Evolutionary conservation across 176 grass and related monocot genomes (phyloP).

Genomic region (Hordeum marinum): DNA sequence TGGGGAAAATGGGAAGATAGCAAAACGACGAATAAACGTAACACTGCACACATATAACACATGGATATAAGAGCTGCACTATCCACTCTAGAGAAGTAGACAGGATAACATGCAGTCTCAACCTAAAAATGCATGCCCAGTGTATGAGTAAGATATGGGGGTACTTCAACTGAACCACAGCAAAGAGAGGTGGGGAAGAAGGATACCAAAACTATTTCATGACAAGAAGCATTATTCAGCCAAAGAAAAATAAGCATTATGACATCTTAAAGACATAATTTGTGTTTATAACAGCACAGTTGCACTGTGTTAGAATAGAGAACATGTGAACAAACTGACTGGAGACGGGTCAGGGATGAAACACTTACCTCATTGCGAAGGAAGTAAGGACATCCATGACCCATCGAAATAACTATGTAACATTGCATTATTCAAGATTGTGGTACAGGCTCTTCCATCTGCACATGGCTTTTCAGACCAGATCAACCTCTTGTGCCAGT

Average conservation of each 20-base stretch:
- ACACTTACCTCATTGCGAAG: constrained; percentile 34
- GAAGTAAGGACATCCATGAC: constrained; percentile 36
- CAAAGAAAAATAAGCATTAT: not conserved
- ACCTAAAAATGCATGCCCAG: constrained; percentile 5
- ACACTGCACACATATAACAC: constrained; percentile 4
- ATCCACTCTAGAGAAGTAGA: not conserved
- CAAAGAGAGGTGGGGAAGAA: not conserved
- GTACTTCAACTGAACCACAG: not conserved
- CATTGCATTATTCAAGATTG: constrained; percentile 36
- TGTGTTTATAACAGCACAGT: not conserved
- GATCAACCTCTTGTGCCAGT: constrained; percentile 40
- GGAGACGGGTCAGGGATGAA: constrained; percentile 21
- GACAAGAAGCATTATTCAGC: not conserved
- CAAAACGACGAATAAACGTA: not conserved
- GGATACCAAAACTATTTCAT: not conserved
- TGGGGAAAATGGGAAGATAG: not conserved
- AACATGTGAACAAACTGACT: constrained; percentile 19
- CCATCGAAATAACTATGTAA: constrained; percentile 38
- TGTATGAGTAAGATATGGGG: not conserved
- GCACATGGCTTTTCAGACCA: constrained; percentile 47
- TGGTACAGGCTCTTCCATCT: constrained; percentile 37
- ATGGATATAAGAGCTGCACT: not conserved
- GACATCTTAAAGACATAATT: not conserved
- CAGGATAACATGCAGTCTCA: constrained; percentile 1
- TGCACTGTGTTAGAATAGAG: constrained; percentile 12